phyloP scores from a whole-genome alignment of 352 stramenopile genomes.

The Vaucheria bursata region DNA sequence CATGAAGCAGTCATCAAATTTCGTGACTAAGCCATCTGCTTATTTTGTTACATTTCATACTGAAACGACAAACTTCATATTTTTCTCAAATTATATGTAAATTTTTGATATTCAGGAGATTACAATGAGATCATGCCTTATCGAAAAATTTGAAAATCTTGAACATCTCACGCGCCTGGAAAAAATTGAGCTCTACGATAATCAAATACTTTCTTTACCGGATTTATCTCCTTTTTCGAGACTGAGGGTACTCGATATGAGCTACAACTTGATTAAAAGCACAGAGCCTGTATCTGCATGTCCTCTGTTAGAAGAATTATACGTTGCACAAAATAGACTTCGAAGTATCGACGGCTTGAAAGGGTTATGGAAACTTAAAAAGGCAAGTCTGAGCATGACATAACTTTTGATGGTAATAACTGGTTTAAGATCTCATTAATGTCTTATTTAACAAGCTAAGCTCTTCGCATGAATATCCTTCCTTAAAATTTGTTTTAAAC shows the following conservation, averaged over 20 bases:
- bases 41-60: too few relatives aligned
- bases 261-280: slow-evolving; percentile 43
- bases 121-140: slow-evolving; percentile 35
- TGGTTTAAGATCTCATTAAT: too few relatives aligned
- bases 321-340: slow-evolving; percentile 96
- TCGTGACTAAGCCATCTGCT: neutral
- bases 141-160: slow-evolving; percentile 39
- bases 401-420: too few relatives aligned
- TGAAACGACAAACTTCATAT: too few relatives aligned
- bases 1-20: neutral
- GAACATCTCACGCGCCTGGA: slow-evolving; percentile 20
- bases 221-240: slow-evolving; percentile 8
- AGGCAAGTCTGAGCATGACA: slow-evolving; percentile 54
- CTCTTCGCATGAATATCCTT: too few relatives aligned
- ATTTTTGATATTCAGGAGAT: too few relatives aligned
- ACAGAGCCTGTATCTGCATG: slow-evolving; percentile 15
- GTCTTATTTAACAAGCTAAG: too few relatives aligned
- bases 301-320: slow-evolving; percentile 73
- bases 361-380: slow-evolving; percentile 70
- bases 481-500: too few relatives aligned
- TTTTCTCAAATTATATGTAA: too few relatives aligned
- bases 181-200: slow-evolving; percentile 33
- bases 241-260: slow-evolving; percentile 25
- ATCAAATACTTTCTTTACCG: slow-evolving; percentile 34
- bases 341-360: slow-evolving; percentile 81